phyloP scores from a whole-genome alignment of 2,329 filamentous ascomycete species.

The Lasiodiplodia hormozganensis region DNA sequence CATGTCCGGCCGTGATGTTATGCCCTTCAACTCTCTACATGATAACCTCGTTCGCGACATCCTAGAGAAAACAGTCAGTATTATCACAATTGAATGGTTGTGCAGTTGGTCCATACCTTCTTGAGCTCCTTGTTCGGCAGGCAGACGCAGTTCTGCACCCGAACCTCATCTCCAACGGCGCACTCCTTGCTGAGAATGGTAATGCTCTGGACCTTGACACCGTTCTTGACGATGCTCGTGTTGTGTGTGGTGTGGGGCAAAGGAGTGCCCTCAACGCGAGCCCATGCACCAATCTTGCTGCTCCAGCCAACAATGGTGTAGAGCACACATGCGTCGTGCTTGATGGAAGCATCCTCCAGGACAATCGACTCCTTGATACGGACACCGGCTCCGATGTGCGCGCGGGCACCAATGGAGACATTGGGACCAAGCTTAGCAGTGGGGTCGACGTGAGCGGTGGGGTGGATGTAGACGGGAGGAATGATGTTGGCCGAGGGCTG shows the following conservation, averaged over 20 bases:
- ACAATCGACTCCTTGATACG: constrained; percentile 97
- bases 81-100: background rate
- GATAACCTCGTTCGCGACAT: constrained; percentile 85
- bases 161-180: constrained; percentile 87
- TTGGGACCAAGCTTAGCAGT: constrained; percentile 97
- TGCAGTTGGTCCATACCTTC: constrained; percentile 66
- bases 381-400: constrained; percentile 80
- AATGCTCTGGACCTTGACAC: constrained; percentile 97
- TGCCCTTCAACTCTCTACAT: constrained; percentile 70
- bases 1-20: background rate
- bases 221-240: constrained; percentile 96
- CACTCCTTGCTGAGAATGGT: constrained; percentile 98
- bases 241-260: constrained; percentile 86
- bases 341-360: constrained; percentile 92
- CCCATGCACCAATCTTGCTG: constrained; percentile 96
- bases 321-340: constrained; percentile 93
- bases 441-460: constrained; percentile 86
- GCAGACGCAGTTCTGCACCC: constrained; percentile 97
- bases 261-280: constrained; percentile 93
- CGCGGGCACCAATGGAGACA: constrained; percentile 93
- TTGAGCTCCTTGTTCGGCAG: constrained; percentile 98
- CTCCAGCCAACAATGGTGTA: constrained; percentile 98
- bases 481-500: constrained; percentile 86
- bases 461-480: constrained; percentile 93
- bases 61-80: constrained; percentile 57